These are phyloP conservation scores for Huntiella decipiens DNA, from an alignment of 2,329 filamentous ascomycete genomes.

Conservation along the genomic window DNA sequence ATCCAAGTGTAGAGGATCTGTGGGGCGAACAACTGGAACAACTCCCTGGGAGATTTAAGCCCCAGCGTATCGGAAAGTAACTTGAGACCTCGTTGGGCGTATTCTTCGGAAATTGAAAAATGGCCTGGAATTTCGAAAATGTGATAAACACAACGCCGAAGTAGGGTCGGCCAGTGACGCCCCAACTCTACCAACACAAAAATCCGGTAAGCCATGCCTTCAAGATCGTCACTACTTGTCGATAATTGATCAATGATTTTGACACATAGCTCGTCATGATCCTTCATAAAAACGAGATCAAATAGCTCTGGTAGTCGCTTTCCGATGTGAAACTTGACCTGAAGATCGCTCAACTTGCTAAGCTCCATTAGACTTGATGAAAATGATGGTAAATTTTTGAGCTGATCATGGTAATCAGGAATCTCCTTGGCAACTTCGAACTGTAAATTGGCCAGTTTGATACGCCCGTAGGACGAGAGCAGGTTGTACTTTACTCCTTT, in stretches of 20 bases:
- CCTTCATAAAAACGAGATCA: constrained; percentile 57
- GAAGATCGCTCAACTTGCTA: constrained; percentile 43
- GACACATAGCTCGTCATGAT: constrained; percentile 68
- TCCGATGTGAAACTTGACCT: constrained; percentile 59
- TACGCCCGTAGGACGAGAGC: constrained; percentile 50
- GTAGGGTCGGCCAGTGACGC: constrained; percentile 65
- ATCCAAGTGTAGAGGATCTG: constrained; percentile 89
- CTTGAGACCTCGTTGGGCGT: constrained; percentile 54
- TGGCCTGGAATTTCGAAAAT: constrained; percentile 73
- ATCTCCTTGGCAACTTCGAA: constrained; percentile 48
- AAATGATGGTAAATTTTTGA: constrained; percentile 33
- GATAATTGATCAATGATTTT: constrained; percentile 72
- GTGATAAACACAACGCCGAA: constrained; percentile 76
- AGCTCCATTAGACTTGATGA: constrained; percentile 59
- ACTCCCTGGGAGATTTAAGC: constrained; percentile 43
- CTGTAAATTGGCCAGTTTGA: constrained; percentile 47
- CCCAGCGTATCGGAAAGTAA: constrained; percentile 46
- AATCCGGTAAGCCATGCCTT: constrained; percentile 73
- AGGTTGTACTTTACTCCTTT: constrained; percentile 46
- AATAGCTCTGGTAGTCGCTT: constrained; percentile 56
- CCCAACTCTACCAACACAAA: constrained; percentile 59
- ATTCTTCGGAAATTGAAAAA: constrained; percentile 30
- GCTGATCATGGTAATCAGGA: constrained; percentile 43
- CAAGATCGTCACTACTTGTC: constrained; percentile 45
- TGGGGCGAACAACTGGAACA: constrained; percentile 72